Base-by-base conservation (phyloP, 116 monocot genomes). In the Zostera marina region DNA sequence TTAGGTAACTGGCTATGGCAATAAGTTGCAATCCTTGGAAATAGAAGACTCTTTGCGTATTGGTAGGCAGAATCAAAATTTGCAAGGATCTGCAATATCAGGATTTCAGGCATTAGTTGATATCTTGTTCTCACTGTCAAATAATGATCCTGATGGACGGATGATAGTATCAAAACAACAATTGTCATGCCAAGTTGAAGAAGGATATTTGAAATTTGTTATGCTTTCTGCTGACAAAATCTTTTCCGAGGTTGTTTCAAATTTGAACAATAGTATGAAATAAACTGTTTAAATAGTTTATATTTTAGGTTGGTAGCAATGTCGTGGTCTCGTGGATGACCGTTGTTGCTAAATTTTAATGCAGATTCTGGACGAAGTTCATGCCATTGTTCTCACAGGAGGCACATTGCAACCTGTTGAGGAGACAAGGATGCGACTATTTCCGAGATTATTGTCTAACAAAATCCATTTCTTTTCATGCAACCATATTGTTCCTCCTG, bases 331-430 rank as follows among this genome's bases (percentile, higher is more conserved):
- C 3, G 19, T 42, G 16, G 5, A 49, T 49, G 39, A 59, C 12
- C 23, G 41, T 19, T 61, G 11, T n/a, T 44, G 42, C 59, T 13
- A 15, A 44, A 25, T 62, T 71, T 57, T 9, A 0, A 1, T 70
- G 38, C 76, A 98, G 90, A 74, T 98, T 52, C 56, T 72, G 64
- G 55, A 68, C 63, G 74, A 83, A 71, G 66, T 80, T 22, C 71
- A 81, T 74, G 78, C 90, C 56, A 68, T 98, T 61, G 82, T 90
- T 44, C 68, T 98, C 62, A 70, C 86, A 45, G 90, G 98, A 20
- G 98, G 98, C 9, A 98, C 98, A 52, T 70, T 98, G 24, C 90
- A 98, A 63, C 98, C 98, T 51, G 83, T 90, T 58, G 98, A 98
- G 70, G 98, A 98, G 69, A 81, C 78, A 52, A 90, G 80, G 62